Base-by-base conservation (phyloP, 2,329 filamentous ascomycete species). In the Claviceps arundinis region DNA sequence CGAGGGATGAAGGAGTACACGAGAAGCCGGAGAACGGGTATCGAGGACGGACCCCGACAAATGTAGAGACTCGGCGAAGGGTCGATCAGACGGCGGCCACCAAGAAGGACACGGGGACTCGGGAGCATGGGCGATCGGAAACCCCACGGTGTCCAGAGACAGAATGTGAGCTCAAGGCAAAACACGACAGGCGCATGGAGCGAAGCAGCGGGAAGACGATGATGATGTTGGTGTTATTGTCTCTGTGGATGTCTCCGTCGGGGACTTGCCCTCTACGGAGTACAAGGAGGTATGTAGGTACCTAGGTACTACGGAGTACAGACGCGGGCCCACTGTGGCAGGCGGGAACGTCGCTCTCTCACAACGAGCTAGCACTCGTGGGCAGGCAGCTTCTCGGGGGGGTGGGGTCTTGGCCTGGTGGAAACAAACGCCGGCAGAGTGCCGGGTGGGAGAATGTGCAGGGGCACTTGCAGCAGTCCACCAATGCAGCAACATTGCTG, bases 391-490 rank as follows among this genome's bases (percentile, higher is more conserved):
- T 34, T 11, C 17, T 43, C 19, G 3, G n/a, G 40, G 40, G 17
- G 40, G 14, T 4, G 11, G 40, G 54, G 8, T 42, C 4, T 43
- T 13, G 19, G 26, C 4, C 7, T 48, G 17, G 48, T 50, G 52
- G 52, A 54, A 41, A 46, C 34, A 37, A 34, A 47, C 37, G 37
- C 47, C 50, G 47, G 52, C 22, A 54, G 50, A 54, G 50, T 52
- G 46, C 50, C 52, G 42, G 52, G 51, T 54, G 50, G 37, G 30
- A 22, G 24, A 38, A 48, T 37, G 45, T 26, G 19, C 42, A 24
- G 22, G 42, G 19, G 5, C 26, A 30, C 26, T 30, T 9, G 7
- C 26, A 30, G 26, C 7, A 30, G 26, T 26, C 24, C 2, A 30
- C 8, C 26, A 30, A 30, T 26, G 6, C 26, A 26, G 26, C 26